These are phyloP conservation scores for Nitzschia sp. DNA, from an alignment of 108 stramenopile species.

Conservation along the genomic window DNA sequence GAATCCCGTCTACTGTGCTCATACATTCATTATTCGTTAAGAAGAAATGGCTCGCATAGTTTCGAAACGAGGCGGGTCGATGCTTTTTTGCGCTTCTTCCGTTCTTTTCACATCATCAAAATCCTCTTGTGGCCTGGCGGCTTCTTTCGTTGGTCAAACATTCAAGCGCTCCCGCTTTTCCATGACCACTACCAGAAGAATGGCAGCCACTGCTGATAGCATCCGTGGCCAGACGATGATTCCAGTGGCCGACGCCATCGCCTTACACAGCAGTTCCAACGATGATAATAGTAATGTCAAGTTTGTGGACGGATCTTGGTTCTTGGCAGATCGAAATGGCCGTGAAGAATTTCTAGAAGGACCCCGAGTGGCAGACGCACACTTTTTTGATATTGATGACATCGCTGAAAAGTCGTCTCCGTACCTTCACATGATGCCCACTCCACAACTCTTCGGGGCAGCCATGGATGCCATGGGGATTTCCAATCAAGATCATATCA, in stretches of 20 bases:
- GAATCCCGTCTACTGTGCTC: too few relatives aligned
- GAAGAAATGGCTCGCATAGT: not conserved
- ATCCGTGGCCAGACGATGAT: conserved; percentile 16
- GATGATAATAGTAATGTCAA: conserved; percentile 22
- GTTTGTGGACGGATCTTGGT: conserved; percentile 58
- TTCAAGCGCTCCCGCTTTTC: conserved; percentile 6
- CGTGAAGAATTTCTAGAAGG: conserved; percentile 53
- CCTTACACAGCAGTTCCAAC: conserved; percentile 1
- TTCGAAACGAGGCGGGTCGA: not conserved
- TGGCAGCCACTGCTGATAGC: not conserved
- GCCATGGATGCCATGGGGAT: conserved; percentile 77
- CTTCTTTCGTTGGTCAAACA: conserved; percentile 2
- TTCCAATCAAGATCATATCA: conserved; percentile 48
- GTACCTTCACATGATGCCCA: conserved; percentile 83
- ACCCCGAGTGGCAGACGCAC: conserved; percentile 56
- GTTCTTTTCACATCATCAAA: not conserved
- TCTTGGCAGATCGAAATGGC: conserved; percentile 37
- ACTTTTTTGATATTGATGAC: conserved; percentile 70
- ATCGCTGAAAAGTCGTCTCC: conserved; percentile 44
- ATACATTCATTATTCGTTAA: too few relatives aligned
- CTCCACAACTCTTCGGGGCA: conserved; percentile 45
- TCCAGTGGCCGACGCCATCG: conserved; percentile 28
- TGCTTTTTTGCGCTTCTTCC: conserved; percentile 11
- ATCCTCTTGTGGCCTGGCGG: not conserved
- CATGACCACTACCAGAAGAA: not conserved